Evolutionary conservation across 75 land plant species (phyloP).

Genomic region (Isoetes taiwanensis): DNA sequence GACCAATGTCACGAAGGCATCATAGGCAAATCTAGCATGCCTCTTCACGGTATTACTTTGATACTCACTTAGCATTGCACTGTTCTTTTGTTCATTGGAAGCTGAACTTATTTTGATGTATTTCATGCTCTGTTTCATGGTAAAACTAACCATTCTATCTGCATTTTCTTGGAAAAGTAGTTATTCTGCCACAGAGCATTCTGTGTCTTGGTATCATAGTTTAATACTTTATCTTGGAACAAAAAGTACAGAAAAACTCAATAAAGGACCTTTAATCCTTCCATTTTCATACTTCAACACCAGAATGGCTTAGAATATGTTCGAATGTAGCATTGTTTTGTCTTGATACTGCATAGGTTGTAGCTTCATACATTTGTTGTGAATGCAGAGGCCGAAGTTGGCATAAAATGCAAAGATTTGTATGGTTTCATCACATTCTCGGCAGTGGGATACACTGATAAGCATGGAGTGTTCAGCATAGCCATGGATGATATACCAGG

Average conservation of each 20-base stretch:
- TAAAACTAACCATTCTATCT: too few relatives aligned
- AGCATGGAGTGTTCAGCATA: conserved; percentile 1
- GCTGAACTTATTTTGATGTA: background rate
- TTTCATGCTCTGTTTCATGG: too few relatives aligned
- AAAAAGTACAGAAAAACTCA: too few relatives aligned
- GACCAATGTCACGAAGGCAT: conserved; percentile 3
- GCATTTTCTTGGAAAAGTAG: too few relatives aligned
- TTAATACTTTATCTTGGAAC: too few relatives aligned
- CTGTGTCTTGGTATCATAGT: too few relatives aligned
- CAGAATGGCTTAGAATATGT: background rate
- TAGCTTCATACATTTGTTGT: background rate
- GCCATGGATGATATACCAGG: conserved; percentile 13
- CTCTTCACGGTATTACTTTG: background rate
- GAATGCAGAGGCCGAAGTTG: conserved; percentile 11
- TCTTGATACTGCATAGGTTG: background rate
- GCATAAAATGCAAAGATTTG: background rate
- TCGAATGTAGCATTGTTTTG: background rate
- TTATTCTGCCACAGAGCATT: too few relatives aligned
- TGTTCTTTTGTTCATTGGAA: too few relatives aligned
- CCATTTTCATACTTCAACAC: background rate
- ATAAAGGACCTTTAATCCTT: too few relatives aligned
- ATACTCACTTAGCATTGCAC: too few relatives aligned
- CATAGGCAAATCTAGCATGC: background rate
- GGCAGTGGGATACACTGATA: conserved; percentile 6
- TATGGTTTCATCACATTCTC: conserved; percentile 10